A percentile compares a stretch with the other conserved stretches of the same genome.
Conservation (phyloP, 140 eudicot species). For the Oenanthe javanica region DNA sequence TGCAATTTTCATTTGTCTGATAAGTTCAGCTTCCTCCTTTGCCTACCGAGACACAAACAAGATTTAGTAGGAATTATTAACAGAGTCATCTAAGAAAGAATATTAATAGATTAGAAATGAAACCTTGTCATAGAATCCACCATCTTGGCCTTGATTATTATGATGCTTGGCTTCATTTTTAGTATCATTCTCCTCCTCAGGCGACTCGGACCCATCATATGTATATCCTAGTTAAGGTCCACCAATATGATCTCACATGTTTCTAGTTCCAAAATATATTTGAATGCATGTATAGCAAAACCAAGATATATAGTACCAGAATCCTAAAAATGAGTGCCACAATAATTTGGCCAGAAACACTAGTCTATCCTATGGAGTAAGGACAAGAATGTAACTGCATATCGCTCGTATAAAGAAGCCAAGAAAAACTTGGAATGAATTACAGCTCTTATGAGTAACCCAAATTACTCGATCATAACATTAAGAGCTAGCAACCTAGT, state of each 20-base stretch:
- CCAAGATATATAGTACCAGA: background rate
- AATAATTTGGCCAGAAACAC: background rate
- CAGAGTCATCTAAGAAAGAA: conserved; percentile 3
- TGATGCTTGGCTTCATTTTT: conserved; percentile 32
- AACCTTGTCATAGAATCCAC: conserved; percentile 73
- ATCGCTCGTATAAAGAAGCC: background rate
- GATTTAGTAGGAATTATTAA: conserved; percentile 2
- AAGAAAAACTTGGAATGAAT: background rate
- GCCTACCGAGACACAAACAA: conserved; percentile 33
- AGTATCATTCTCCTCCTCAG: conserved; percentile 58
- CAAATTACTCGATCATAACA: background rate
- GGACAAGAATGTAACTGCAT: background rate
- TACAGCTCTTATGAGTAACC: background rate
- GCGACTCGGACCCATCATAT: conserved; percentile 51
- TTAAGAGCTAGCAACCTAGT: background rate
- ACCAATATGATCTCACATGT: conserved; percentile 17
- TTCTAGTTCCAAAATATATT: background rate
- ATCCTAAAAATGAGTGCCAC: background rate
- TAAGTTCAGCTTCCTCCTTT: conserved; percentile 88
- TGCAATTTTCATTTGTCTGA: conserved; percentile 68
- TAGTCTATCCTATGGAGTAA: background rate
- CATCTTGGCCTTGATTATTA: conserved; percentile 44
- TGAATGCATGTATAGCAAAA: background rate
- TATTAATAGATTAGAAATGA: conserved; percentile 3
- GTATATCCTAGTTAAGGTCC: conserved; percentile 61